Percentiles rank a stretch among this genome's conserved stretches.
These are phyloP conservation scores for Aspergillus campestris DNA, from an alignment of 495 filamentous ascomycete species.

Conservation along the genomic window DNA sequence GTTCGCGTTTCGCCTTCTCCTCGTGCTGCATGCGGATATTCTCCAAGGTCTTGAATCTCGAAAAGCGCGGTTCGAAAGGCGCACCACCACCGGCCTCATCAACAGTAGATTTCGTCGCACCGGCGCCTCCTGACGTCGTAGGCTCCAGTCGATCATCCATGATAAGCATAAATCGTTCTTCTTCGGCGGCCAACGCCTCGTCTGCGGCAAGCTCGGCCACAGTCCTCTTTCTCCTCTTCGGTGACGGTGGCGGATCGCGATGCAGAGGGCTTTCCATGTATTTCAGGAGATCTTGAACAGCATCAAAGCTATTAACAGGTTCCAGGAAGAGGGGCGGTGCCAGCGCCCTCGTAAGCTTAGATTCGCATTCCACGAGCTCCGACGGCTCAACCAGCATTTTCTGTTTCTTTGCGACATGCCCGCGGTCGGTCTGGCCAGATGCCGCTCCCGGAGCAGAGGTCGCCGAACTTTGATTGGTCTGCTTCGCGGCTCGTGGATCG, in stretches of 20 bases:
- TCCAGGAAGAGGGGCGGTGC: slow-evolving; percentile 68
- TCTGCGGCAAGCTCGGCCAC: slow-evolving; percentile 90
- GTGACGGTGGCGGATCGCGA: slow-evolving; percentile 62
- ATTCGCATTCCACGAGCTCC: slow-evolving; percentile 65
- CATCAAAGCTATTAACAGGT: slow-evolving; percentile 57
- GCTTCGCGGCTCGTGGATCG: slow-evolving; percentile 40
- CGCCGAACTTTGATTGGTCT: slow-evolving; percentile 33
- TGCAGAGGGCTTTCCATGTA: slow-evolving; percentile 68
- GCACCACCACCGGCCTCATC: slow-evolving; percentile 64
- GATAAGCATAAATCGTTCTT: slow-evolving; percentile 86
- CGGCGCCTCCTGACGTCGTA: slow-evolving; percentile 46
- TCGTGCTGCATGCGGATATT: slow-evolving; percentile 72
- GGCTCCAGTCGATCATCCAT: slow-evolving; percentile 77
- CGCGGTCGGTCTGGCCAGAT: slow-evolving; percentile 41
- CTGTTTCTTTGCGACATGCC: slow-evolving; percentile 55
- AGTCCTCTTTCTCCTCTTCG: slow-evolving; percentile 86
- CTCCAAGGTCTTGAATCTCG: slow-evolving; percentile 81
- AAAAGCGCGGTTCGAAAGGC: slow-evolving; percentile 78
- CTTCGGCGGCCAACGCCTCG: slow-evolving; percentile 79
- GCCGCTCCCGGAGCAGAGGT: slow-evolving; percentile 60
- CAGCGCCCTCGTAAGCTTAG: slow-evolving; percentile 60
- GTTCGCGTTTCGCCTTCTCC: slow-evolving; percentile 55
- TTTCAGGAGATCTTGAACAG: slow-evolving; percentile 59
- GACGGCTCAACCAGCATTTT: slow-evolving; percentile 70
- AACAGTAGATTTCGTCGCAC: slow-evolving; percentile 51